Conservation (phyloP, 768 basidiomycete species). For the Epithele typhae region DNA sequence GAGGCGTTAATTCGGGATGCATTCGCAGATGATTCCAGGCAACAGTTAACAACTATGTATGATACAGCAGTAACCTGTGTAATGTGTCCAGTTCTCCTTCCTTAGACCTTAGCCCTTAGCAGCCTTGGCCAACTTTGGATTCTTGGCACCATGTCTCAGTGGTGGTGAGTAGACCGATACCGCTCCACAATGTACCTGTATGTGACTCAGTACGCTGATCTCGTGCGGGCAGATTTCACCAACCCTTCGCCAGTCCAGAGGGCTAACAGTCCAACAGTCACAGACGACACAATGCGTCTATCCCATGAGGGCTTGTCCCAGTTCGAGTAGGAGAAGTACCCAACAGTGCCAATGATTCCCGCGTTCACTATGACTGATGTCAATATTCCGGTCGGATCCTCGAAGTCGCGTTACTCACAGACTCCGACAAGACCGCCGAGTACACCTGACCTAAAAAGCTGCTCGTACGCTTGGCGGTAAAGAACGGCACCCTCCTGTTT, state of each 20-base stretch:
- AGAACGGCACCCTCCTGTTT: conserved; percentile 51
- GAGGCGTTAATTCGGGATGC: no score
- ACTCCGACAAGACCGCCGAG: conserved; percentile 61
- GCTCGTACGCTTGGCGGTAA: conserved; percentile 51
- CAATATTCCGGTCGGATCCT: not conserved
- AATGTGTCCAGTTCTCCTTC: no score
- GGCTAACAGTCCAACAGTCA: conserved; percentile 53
- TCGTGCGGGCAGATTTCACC: no score
- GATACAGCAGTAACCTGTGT: no score
- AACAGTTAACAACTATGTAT: no score
- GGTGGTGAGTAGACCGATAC: not conserved
- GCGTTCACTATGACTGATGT: conserved; percentile 47
- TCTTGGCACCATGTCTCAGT: no score
- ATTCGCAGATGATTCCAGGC: no score
- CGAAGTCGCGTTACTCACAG: conserved; percentile 34
- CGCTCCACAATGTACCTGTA: not conserved
- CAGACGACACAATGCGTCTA: conserved; percentile 49
- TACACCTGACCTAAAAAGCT: conserved; percentile 59
- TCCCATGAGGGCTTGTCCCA: conserved; percentile 69
- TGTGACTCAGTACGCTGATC: no score
- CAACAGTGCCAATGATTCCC: conserved; percentile 55
- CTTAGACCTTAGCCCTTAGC: no score
- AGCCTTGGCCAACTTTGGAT: no score
- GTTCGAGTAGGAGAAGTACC: conserved; percentile 59
- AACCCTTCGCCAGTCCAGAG: conserved; percentile 70